Conservation (phyloP, 2,329 filamentous ascomycete species). For the Metarhizium brunneum region DNA sequence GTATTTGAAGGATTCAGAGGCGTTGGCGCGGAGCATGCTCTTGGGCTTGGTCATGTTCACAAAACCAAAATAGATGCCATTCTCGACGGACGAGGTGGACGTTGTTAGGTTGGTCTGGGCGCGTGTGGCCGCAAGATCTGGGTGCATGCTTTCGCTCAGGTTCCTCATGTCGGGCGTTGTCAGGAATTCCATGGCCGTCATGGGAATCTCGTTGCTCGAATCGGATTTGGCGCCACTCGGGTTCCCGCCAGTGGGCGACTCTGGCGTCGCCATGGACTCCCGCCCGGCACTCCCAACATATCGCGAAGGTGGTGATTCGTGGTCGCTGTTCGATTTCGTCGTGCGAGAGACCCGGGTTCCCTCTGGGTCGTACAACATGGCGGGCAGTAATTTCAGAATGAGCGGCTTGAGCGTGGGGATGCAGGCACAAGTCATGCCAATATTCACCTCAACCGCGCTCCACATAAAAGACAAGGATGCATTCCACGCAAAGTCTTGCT, state of each 20-base stretch:
- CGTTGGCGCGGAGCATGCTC: conserved; percentile 58
- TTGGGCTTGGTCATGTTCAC: conserved; percentile 62
- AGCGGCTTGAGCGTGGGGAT: conserved; percentile 89
- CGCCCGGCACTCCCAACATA: conserved; percentile 2
- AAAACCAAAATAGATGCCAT: conserved; percentile 63
- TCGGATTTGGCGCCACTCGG: background rate
- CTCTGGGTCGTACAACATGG: conserved; percentile 44
- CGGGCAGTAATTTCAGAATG: conserved; percentile 54
- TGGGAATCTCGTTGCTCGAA: conserved; percentile 16
- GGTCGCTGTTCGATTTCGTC: conserved; percentile 21
- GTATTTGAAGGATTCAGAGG: conserved; percentile 59
- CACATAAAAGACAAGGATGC: conserved; percentile 84
- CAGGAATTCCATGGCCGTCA: conserved; percentile 36
- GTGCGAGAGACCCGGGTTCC: conserved; percentile 22
- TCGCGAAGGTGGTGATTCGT: conserved; percentile 17
- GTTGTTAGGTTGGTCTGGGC: conserved; percentile 22
- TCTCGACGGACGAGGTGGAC: conserved; percentile 28
- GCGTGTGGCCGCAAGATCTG: conserved; percentile 6
- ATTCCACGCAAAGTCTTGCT: conserved; percentile 56
- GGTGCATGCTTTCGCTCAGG: conserved; percentile 7
- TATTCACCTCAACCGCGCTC: conserved; percentile 84
- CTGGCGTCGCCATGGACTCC: background rate
- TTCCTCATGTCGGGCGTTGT: conserved; percentile 29
- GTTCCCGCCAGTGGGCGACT: background rate
- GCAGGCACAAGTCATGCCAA: conserved; percentile 83